Base-by-base conservation (phyloP, 2,329 filamentous ascomycete genomes). In the Alternaria gansuensis region DNA sequence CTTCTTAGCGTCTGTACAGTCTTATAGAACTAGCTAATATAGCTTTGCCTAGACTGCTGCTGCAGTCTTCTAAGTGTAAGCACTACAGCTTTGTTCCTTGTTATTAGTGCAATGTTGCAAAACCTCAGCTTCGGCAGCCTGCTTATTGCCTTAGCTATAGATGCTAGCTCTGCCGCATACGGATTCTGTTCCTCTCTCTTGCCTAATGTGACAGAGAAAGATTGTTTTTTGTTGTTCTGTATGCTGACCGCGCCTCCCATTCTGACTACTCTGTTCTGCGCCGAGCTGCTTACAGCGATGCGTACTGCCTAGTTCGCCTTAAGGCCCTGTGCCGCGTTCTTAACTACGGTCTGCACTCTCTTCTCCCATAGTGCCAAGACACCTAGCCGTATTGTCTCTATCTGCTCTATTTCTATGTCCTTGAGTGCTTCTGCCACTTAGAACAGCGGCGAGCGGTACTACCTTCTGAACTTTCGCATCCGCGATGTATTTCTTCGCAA, bases 121-220 rank as follows among this genome's bases (percentile, higher is more conserved):
- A 41, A 60, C 48, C 41, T 51, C 4, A 60, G 57, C 48, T 52
- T 56, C 46, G 52, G 45, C 36, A 60, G 40, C 46, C 39, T 51
- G 31, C 46, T 51, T n/a, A 58, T 40, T 17, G 55, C 50, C 29
- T 53, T 26, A 5, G 55, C 55, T 48, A 58, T 58, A 34, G 55
- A 40, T 29, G 49, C 49, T 33, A 58, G 43, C 41, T 57, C 55
- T 58, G 40, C 55, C 24, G 55, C 23, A 13, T 58, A 53, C 0
- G 49, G 55, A 33, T 58, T 58, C n/a, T 58, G 49, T n/a, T 58
- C 55, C 41, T 58, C 55, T 53, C 55, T 57, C 54, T 52, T 57
- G 54, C 54, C 54, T 21, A 57, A 33, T 48, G 46, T 60, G 24
- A 48, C 51, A 14, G 54, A 61, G 59, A 61, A 61, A 13, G 51